A percentile compares a stretch with the other conserved stretches of the same genome.
phyloP scores from a whole-genome alignment of 768 basidiomycete genomes.

The Auricularia sp. region DNA sequence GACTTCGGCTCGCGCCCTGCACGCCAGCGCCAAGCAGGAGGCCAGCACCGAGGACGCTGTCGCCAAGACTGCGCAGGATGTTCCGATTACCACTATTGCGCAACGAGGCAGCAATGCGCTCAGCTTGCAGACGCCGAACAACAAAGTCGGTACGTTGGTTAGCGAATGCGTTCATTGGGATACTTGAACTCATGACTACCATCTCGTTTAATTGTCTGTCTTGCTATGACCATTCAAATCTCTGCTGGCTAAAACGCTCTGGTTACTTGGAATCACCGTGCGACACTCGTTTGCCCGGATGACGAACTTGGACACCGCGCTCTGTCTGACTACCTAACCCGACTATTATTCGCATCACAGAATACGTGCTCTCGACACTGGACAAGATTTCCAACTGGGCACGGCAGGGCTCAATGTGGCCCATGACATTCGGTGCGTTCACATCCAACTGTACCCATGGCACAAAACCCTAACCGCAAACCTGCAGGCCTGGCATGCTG shows the following conservation, averaged over 20 bases:
- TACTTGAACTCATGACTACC: background rate
- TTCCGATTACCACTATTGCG: conserved; percentile 46
- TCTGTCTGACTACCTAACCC: background rate
- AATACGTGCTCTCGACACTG: conserved; percentile 91
- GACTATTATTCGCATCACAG: conserved; percentile 28
- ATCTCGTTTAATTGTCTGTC: background rate
- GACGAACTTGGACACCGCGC: conserved; percentile 3
- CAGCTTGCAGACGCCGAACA: conserved; percentile 79
- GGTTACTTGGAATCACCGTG: background rate
- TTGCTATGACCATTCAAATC: too few species aligned
- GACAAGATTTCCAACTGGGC: conserved; percentile 99
- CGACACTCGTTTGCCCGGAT: background rate
- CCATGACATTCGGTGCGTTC: conserved; percentile 81
- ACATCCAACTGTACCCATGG: background rate
- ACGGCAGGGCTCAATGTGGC: conserved; percentile 97
- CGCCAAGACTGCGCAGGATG: background rate
- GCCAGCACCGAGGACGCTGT: background rate
- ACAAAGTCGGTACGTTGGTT: conserved; percentile 63
- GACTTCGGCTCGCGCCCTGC: background rate
- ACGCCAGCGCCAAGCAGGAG: background rate
- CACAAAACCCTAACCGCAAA: background rate
- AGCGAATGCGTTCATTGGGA: background rate
- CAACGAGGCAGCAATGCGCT: conserved; percentile 72
- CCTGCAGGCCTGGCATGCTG: conserved; percentile 87
- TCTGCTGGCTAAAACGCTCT: too few species aligned